Evolutionary conservation across 208 protist species (phyloP), one percentile per base, ranked within the genome.

Genomic region (Leishmania arabica): DNA sequence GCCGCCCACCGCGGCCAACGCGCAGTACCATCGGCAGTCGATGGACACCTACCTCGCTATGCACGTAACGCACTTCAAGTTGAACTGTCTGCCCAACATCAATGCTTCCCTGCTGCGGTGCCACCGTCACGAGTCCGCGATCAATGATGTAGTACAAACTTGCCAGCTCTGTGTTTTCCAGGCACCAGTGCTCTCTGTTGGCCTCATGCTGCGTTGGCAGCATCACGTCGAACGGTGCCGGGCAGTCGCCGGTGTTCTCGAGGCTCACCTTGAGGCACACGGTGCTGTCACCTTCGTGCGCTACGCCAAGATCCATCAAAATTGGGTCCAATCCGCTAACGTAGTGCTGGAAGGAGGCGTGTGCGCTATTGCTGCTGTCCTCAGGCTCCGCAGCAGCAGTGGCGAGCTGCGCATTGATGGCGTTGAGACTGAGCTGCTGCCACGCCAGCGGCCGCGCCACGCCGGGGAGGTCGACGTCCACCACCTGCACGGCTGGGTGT

Each of bases 161-260:
- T 54, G 86, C 79, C 34, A 97, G 85, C 62, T 92, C 89, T 75
- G 86, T 89, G 79, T 96, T 92, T 58, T 95, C 89, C 56, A 96
- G 84, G 56, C 92, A 96, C 96, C 97, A 99, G 56, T 83, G 86
- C 87, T 98, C 95, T 49, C 86, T 84, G 47, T 86, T 87, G 27
- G 95, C 90, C 47, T 98, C 95, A 70, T 89, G 91, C 77, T 99
- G 92, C 19, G 83, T 94, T n/a, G 97, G 97, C 62, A 97, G 88
- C 86, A 88, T 91, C 47, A 98, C 83, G 47, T 80, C 77, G 77
- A 93, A 98, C n/a, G 86, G 79, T 0, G 89, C 89, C 0, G 86
- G 80, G 76, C 95, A 94, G 73, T 85, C 87, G 27, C 94, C 92
- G 24, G 86, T 89, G 89, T 99, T 99, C 74, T 92, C 81, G 27